Evolutionary conservation across 345 rosid species (phyloP).

Genomic region (Alliaria petiolata): DNA sequence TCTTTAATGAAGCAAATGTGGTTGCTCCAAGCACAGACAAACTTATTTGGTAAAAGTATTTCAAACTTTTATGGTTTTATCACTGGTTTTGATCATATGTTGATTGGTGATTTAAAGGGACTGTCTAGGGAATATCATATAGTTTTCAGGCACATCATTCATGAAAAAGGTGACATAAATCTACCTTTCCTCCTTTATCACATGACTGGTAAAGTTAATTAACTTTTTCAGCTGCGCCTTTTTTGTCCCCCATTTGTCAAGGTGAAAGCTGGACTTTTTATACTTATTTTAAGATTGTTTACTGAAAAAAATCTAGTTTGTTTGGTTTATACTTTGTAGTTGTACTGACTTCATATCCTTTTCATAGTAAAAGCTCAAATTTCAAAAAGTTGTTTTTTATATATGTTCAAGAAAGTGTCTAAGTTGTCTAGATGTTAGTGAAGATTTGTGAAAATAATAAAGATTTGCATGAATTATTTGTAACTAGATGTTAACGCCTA

Average conservation of each 20-base stretch:
- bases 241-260: conserved; percentile 30
- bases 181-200: conserved; percentile 27
- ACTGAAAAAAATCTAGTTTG: conserved; percentile 12
- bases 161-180: conserved; percentile 21
- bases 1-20: conserved; percentile 11
- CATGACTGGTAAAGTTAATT: conserved; percentile 25
- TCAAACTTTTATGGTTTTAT: background rate
- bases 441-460: conserved; percentile 20
- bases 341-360: conserved; percentile 15
- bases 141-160: conserved; percentile 8
- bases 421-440: conserved; percentile 29
- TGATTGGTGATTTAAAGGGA: conserved; percentile 6
- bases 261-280: conserved; percentile 20
- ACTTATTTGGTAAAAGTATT: conserved; percentile 3
- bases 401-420: background rate
- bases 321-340: conserved; percentile 6
- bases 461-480: background rate
- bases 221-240: conserved; percentile 18
- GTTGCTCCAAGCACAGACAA: background rate
- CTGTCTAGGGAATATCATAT: conserved; percentile 24
- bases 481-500: background rate
- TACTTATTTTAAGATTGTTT: conserved; percentile 14
- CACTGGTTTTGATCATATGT: conserved; percentile 15
- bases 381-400: conserved; percentile 19
- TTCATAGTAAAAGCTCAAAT: conserved; percentile 26